Percentiles rank a stretch among this genome's conserved stretches.
These are phyloP conservation scores for Epichloe festucae DNA, from an alignment of 2,329 filamentous ascomycete species.

Conservation along the genomic window DNA sequence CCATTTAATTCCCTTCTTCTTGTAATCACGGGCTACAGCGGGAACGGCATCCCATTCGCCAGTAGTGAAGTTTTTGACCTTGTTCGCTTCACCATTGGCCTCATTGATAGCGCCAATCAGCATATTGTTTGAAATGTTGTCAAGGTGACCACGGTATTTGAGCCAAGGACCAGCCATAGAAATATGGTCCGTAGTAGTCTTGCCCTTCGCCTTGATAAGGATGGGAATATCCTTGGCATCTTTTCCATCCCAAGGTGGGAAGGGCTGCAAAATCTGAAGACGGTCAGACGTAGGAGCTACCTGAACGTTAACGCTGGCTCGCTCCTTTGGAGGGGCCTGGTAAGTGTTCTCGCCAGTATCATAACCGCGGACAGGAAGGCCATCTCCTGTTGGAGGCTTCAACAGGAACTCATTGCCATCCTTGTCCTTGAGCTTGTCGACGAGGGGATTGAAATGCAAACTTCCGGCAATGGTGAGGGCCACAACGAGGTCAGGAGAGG, in stretches of 20 bases:
- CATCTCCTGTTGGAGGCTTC: slow-evolving; percentile 63
- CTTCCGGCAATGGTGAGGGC: slow-evolving; percentile 74
- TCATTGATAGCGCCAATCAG: slow-evolving; percentile 94
- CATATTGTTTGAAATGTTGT: slow-evolving; percentile 99
- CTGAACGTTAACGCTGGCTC: slow-evolving; percentile 57
- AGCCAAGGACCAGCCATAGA: slow-evolving; percentile 95
- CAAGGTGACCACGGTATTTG: slow-evolving; percentile 96
- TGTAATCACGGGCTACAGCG: slow-evolving; percentile 93
- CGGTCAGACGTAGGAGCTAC: slow-evolving; percentile 86
- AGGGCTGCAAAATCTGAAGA: slow-evolving; percentile 82
- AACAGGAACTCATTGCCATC: slow-evolving; percentile 95
- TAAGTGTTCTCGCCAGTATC: slow-evolving; percentile 89
- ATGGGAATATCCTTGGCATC: slow-evolving; percentile 76
- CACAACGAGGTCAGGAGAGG: slow-evolving; percentile 80
- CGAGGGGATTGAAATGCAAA: slow-evolving; percentile 89
- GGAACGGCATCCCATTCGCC: slow-evolving; percentile 81
- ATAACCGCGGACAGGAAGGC: slow-evolving; percentile 71
- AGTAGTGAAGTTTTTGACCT: slow-evolving; percentile 81
- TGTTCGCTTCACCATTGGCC: slow-evolving; percentile 94
- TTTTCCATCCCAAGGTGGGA: slow-evolving; percentile 83
- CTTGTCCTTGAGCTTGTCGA: slow-evolving; percentile 84
- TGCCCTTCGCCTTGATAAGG: slow-evolving; percentile 90
- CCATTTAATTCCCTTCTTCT: slow-evolving; percentile 92
- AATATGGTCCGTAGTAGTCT: slow-evolving; percentile 96
- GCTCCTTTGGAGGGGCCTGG: slow-evolving; percentile 82